Evolutionary conservation across 768 basidiomycete species (phyloP), one percentile per base, ranked within the genome.

Genomic region (Russula brevipes): DNA sequence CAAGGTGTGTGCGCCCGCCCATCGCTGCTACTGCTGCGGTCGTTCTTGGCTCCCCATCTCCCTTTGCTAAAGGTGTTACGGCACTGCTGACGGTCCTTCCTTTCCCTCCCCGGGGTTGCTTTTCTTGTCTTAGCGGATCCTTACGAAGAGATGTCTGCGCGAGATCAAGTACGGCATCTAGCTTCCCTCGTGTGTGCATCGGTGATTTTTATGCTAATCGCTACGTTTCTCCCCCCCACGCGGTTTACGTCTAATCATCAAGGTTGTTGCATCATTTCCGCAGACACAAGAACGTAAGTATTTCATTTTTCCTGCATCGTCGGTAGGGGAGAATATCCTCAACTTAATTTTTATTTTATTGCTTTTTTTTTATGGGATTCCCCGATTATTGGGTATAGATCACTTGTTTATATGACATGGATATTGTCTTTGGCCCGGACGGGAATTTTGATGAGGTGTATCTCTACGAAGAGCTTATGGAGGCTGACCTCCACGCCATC

Each of bases 401-500:
- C 71, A 95, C 93, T 60, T 95, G 94, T 70, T 76, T 99, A 50
- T 99, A 98, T 71, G 97, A 98, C 72, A 94, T 98, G 92, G 94
- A 97, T 72, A 93, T 98, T 57, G 93, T 99, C 50, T 91, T 95
- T 73, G 91, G 94, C 68, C 85, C 93, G 17, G 86, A 82, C 58
- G 90, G 91, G 67, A 90, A 91, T 73, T 99, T 98, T 71, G 91
- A 95, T 74, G 96, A 98, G 76, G 95, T 99, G 17, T 98, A 92
- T 74, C 86, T 91, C 71, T 92, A 94, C 69, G 95, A 98, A 78
- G 97, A 99, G 74, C 85, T 98, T 69, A 99, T 98, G 97, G 97
- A 99, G 73, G 97, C 97, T 59, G 97, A 99, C 83, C 82, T 99
- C 19, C 97, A 98, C 71, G 97, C 97, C 19, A 99, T 99, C 75